Conservation (phyloP, 768 basidiomycete species). For the Pleurotus pulmonarius region DNA sequence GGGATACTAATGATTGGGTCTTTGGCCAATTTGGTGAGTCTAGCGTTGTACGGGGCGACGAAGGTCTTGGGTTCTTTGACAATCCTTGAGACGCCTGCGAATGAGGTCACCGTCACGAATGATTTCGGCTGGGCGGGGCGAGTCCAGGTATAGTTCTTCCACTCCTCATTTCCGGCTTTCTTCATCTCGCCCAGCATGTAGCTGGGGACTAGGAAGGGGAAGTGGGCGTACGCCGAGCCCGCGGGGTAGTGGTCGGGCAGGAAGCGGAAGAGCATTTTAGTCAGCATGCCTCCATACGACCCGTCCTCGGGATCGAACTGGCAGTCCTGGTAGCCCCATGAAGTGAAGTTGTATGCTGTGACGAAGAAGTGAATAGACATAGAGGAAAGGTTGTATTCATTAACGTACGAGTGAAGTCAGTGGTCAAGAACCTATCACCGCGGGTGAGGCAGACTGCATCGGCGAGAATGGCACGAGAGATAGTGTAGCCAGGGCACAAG, state of each 20-base stretch:
- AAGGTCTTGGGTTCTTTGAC: slow-evolving; percentile 24
- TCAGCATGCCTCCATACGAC: slow-evolving; percentile 73
- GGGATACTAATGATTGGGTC: slow-evolving; percentile 3
- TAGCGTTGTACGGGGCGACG: slow-evolving; percentile 27
- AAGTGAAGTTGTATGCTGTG: slow-evolving; percentile 67
- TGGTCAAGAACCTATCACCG: slow-evolving; percentile 77
- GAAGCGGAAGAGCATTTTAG: slow-evolving; percentile 67
- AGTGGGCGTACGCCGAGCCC: slow-evolving; percentile 68
- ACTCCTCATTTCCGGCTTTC: slow-evolving; percentile 23
- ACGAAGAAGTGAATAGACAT: background rate
- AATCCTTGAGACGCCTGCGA: slow-evolving; percentile 30
- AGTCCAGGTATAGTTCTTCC: slow-evolving; percentile 55
- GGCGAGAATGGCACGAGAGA: slow-evolving; percentile 78
- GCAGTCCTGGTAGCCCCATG: slow-evolving; percentile 78
- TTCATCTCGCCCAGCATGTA: slow-evolving; percentile 38
- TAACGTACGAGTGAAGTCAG: slow-evolving; percentile 69
- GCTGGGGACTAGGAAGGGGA: slow-evolving; percentile 72
- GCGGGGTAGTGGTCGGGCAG: slow-evolving; percentile 67
- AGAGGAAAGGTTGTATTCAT: too few relatives aligned
- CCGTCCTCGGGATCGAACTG: slow-evolving; percentile 61
- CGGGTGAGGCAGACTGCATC: slow-evolving; percentile 75
- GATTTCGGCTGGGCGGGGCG: slow-evolving; percentile 33
- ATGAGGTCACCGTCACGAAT: slow-evolving; percentile 25
- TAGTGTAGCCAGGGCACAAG: slow-evolving; percentile 79
- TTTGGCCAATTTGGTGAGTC: slow-evolving; percentile 26